Base-by-base conservation (phyloP, 2,329 filamentous ascomycete species). In the Cladosporium colombiae region DNA sequence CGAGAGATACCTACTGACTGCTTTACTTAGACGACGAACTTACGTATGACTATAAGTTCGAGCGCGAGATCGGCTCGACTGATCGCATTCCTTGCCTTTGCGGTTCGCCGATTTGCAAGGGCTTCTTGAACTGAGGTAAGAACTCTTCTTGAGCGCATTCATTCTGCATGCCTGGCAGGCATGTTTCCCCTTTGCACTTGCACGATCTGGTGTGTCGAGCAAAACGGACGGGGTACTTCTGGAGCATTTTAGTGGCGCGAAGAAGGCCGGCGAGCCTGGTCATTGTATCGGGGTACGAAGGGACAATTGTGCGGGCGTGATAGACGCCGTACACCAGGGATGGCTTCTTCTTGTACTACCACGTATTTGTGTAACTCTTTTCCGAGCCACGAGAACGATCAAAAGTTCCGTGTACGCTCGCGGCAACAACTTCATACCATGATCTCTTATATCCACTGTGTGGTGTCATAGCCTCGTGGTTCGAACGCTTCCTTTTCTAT, bases 11-110 rank as follows among this genome's bases (percentile, higher is more conserved):
- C 27, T 56, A 23, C 64, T 52, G 62, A 64, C 53, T 31, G 2
- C 13, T 57, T 16, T 33, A 5, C 33, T 60, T 75, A 99, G 95
- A 97, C 78, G 95, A 99, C 81, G 95, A 99, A 83, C 88, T 99
- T 78, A 99, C 95, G 2, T 99, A 99, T 82, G 95, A 99, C 83
- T 99, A 99, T 86, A 99, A 99, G 80, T 99, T 99, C 78, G 95
- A 99, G 82, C 91, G 95, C 73, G 95, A 99, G 80, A 92, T 96
- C 75, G 93, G 93, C 74, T 96, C 92, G 72, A 87, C 93, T 69
- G 95, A 99, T 79, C 92, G 95, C 70, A 97, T 99, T 73, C 95
- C 95, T 60, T 99, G 95, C 83, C 88, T 99, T 60, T 99, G 95
- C 79, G 95, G 95, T 67, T 97, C 94, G 52, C 88, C 93, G 33